Evolutionary conservation across 2,329 filamentous ascomycete species (phyloP), one percentile per base, ranked within the genome.

Genomic region (Neofusicoccum parvum): DNA sequence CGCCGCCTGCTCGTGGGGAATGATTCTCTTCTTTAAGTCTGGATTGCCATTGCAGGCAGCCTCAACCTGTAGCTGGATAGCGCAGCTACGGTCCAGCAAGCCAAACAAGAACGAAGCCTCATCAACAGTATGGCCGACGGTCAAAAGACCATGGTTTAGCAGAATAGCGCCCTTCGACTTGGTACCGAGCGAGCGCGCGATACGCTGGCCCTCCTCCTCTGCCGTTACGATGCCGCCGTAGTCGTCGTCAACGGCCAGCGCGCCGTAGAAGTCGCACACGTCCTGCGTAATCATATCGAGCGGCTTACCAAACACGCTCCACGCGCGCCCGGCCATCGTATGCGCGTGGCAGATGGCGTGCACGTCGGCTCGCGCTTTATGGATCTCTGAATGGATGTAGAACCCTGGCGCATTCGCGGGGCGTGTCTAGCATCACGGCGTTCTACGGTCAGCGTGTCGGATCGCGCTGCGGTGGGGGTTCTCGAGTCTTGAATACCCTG

Each of bases 231-330:
- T 82, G 2, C 88, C 88, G 3, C 87, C 87, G 72, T 89, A 90
- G 9, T 85, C 83, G 15, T 84, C 75, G 72, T 91, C 91, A 1
- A 91, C 87, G 10, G 84, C 84, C 70, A 90, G 88, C 7, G 86
- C 84, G 34, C 80, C 80, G 74, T 90, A 86, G 68, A 92, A 84
- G 69, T 86, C 86, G 71, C 85, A 86, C 3, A 88, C 84, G 73
- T 88, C 89, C 77, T 87, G 89, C 60, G 86, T 90, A 62, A 92
- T 79, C 88, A 92, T 92, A 67, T 91, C 88, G 17, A 92, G 79
- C 1, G 85, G 85, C 39, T 79, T 81, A 1, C 82, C 87, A 72
- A 92, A 92, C 1, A 82, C 82, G 60, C 83, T 86, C 88, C 88
- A 92, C 1, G 89, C 88, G 50, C 88, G 87, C 0, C 89, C 90